These are phyloP conservation scores for Leccinellum albellum DNA, from an alignment of 768 basidiomycete genomes.

Conservation along the genomic window DNA sequence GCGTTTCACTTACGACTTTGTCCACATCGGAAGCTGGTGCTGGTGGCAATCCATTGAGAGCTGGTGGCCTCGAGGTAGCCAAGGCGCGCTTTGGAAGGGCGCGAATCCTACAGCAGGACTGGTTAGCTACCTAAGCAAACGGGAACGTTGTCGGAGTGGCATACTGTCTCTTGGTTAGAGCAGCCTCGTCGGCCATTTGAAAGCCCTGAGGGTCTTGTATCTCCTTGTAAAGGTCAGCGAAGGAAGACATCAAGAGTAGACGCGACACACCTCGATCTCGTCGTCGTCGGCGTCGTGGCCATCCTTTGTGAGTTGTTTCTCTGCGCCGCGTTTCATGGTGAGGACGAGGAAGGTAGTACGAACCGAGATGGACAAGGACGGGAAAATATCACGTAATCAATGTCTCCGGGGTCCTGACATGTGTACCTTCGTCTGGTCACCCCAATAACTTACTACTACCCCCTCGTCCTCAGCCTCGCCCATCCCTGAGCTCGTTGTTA, in stretches of 20 bases:
- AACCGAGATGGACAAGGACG: slow-evolving; percentile 1
- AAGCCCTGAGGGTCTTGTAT: slow-evolving; percentile 42
- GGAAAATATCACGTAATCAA: slow-evolving; percentile 21
- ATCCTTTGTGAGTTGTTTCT: slow-evolving; percentile 64
- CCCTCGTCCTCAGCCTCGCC: too few species aligned
- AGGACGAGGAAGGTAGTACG: background rate
- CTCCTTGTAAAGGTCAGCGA: slow-evolving; percentile 35
- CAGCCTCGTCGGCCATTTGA: slow-evolving; percentile 56
- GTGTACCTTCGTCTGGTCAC: too few species aligned
- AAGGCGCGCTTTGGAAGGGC: slow-evolving; percentile 54
- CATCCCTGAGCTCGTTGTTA: slow-evolving; percentile 4
- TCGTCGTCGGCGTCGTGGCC: slow-evolving; percentile 36
- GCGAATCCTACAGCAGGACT: slow-evolving; percentile 48
- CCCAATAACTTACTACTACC: too few species aligned
- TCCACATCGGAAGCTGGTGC: slow-evolving; percentile 19
- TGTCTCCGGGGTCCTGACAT: slow-evolving; percentile 14
- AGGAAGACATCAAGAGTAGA: background rate
- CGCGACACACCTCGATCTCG: slow-evolving; percentile 28
- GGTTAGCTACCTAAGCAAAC: slow-evolving; percentile 4
- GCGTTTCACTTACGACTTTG: slow-evolving; percentile 25
- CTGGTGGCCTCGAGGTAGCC: slow-evolving; percentile 18
- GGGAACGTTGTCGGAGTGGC: slow-evolving; percentile 22
- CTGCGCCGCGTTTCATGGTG: slow-evolving; percentile 73
- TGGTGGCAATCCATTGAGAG: slow-evolving; percentile 26
- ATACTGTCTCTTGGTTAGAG: slow-evolving; percentile 55